Base-by-base conservation (phyloP, 495 filamentous ascomycete genomes). In the Penicillium diatomitis region DNA sequence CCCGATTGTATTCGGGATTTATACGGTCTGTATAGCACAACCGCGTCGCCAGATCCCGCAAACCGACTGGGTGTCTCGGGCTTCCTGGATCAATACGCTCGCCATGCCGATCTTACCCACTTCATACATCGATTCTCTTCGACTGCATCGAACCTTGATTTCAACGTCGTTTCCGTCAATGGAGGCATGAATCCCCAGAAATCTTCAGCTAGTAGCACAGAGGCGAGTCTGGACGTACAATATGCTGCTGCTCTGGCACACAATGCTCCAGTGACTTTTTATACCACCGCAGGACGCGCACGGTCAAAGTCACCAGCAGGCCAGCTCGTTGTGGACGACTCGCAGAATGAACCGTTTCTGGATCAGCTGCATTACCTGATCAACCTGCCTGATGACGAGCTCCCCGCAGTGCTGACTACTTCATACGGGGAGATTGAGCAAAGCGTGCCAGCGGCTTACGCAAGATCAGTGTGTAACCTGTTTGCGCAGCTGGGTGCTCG, bases 281-380 rank as follows among this genome's bases (percentile, higher is more conserved):
- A 83, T 60, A 77, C 75, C 41, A 88, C 85, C n/a, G 82, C 71
- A 1, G 82, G 82, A 3, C 73, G 76, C 4, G 82, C 79, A 10
- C 73, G 71, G 4, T 70, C 82, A 48, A 62, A 83, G 2, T 72
- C 79, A 4, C 71, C 80, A 27, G 60, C 75, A 4, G 77, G 75
- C 28, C 55, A 73, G 7, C 62, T 74, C 4, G 57, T 62, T 11
- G 33, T 55, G 0, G 52, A 54, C 10, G 62, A 66, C 5, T 78
- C 82, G 53, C 64, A 78, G 37, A 90, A 90, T 55, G 87, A 95
- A 70, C 88, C 88, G 0, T 95, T 89, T 58, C 74, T 95, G 3
- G 85, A 91, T 32, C 87, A 87, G 55, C 75, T 92, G 31, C 76
- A 81, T 12, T 86, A 83, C 54, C 65, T 95, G 4, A 65, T 87